These are phyloP conservation scores for Penicillium malachiteum DNA, from an alignment of 495 filamentous ascomycete genomes.

Conservation along the genomic window DNA sequence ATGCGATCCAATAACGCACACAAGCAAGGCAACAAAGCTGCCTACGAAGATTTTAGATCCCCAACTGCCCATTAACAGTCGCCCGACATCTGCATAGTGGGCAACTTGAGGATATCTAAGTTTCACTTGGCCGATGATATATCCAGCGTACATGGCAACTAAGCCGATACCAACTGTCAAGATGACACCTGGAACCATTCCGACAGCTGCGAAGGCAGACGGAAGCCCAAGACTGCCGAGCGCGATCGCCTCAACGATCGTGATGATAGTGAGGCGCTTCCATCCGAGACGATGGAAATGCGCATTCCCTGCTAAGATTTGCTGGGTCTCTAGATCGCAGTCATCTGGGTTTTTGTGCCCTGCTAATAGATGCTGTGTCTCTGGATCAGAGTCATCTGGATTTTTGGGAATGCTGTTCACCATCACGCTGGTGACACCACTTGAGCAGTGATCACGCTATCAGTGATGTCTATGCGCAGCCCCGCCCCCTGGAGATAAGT, in stretches of 20 bases:
- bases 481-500: not conserved
- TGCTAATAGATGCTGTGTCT: slow-evolving; percentile 1
- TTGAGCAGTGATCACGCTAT: not conserved
- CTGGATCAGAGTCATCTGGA: not conserved
- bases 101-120: slow-evolving; percentile 59
- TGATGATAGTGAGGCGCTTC: slow-evolving; percentile 35
- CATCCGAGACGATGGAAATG: slow-evolving; percentile 36
- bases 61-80: slow-evolving; percentile 56
- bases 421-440: not conserved
- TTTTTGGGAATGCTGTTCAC: not conserved
- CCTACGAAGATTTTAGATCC: slow-evolving; percentile 59
- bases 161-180: slow-evolving; percentile 58
- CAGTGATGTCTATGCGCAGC: not conserved
- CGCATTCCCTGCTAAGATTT: slow-evolving; percentile 3
- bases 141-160: slow-evolving; percentile 67
- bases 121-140: slow-evolving; percentile 71
- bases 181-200: slow-evolving; percentile 56
- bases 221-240: slow-evolving; percentile 60
- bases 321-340: not conserved
- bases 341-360: not conserved
- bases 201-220: slow-evolving; percentile 55
- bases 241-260: slow-evolving; percentile 65
- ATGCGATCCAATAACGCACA: slow-evolving; percentile 69
- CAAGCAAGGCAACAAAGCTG: slow-evolving; percentile 58
- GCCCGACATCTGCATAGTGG: slow-evolving; percentile 64